Evolutionary conservation across 116 monocot genomes (phyloP).

Genomic region (Zostera marina): DNA sequence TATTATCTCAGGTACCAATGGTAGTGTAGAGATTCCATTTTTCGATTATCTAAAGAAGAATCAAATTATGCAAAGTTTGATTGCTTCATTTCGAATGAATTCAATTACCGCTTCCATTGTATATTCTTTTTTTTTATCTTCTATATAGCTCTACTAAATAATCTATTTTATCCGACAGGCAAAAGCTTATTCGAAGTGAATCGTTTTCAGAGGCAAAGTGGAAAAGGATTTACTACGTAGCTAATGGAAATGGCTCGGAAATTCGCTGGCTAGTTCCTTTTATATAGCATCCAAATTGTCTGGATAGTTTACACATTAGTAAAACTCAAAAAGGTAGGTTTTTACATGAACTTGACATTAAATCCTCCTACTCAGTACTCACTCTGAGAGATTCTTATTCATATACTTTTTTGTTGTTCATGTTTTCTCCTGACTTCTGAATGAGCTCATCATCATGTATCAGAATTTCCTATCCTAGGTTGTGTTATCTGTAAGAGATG

Average conservation of each 20-base stretch:
- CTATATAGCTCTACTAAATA: too few species aligned
- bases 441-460: too few species aligned
- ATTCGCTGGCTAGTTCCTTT: slow-evolving; percentile 92
- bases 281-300: slow-evolving; percentile 8
- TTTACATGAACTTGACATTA: too few species aligned
- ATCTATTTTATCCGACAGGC: slow-evolving; percentile 35
- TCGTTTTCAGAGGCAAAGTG: slow-evolving; percentile 72
- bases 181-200: slow-evolving; percentile 64
- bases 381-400: not conserved
- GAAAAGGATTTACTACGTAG: slow-evolving; percentile 81
- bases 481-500: too few species aligned
- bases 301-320: not conserved
- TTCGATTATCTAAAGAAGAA: not conserved
- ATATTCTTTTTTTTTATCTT: not conserved
- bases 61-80: not conserved
- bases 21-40: not conserved
- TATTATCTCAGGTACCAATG: slow-evolving; percentile 73
- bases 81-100: not conserved
- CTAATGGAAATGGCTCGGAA: slow-evolving; percentile 93
- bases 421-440: not conserved
- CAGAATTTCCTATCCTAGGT: too few species aligned
- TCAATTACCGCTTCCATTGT: not conserved
- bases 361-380: not conserved
- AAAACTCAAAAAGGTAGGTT: not conserved
- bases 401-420: not conserved